Evolutionary conservation across 148 eudicot genomes (phyloP), one percentile per base, ranked within the genome.

Genomic region (Nepenthes mirabilis): DNA sequence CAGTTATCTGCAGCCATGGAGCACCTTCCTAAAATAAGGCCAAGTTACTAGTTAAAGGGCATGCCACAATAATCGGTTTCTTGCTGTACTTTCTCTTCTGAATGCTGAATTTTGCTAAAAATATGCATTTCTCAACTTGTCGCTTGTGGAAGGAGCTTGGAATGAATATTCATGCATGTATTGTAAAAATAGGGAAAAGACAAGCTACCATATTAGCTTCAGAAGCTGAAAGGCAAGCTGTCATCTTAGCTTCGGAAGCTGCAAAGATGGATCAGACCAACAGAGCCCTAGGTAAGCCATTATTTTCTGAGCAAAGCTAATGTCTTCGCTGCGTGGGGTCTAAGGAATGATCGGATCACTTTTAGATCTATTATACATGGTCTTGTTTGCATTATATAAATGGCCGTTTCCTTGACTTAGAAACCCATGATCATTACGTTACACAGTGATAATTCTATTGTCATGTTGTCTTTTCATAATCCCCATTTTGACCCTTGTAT

Each of bases 171-270:
- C 45, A 40, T 40, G 1, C 4, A 4, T 40, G 45, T 8, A 40
- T 40, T 40, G 45, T 40, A 8, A 40, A 8, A 49, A 49, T 11
- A 93, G 98, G 98, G 61, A 83, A 82, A 67, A 77, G 89, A 64
- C 83, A 84, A 67, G 82, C 94, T 53, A 55, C 35, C 5, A 55
- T 55, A 6, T 14, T 14, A 34, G 58, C 58, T 55, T 55, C 58
- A 2, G 58, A 55, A 34, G 58, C 34, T 34, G 35, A 55, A 63
- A 63, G 66, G 14, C 66, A 63, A 37, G 57, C 66, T 52, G 80
- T 83, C 36, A 84, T 93, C 59, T 82, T 93, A 68, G 85, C 77
- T 50, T 84, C 97, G 14, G 91, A 90, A 82, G 97, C 89, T 69
- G 88, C 95, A 57, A 90, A 81, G 69, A 69, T 72, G 76, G 83